phyloP scores from a whole-genome alignment of 2,329 filamentous ascomycete species.

The Mycosphaerella arachidis region DNA sequence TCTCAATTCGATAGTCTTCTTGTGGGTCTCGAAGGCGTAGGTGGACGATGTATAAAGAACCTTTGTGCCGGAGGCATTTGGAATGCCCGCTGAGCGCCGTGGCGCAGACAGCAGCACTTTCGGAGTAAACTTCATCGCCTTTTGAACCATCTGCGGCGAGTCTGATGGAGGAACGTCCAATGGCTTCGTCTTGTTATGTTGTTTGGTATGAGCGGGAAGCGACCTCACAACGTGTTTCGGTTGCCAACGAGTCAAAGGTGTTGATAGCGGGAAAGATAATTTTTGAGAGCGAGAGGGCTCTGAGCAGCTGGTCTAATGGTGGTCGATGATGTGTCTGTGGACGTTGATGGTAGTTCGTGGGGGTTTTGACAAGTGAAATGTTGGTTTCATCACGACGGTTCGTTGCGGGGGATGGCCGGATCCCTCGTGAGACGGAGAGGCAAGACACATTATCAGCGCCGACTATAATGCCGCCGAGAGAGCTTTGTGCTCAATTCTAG shows the following conservation, averaged over 20 bases:
- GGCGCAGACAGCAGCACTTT: conserved; percentile 73
- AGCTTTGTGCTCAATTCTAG: neutral
- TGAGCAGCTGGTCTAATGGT: neutral
- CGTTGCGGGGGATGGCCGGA: neutral
- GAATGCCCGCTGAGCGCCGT: conserved; percentile 63
- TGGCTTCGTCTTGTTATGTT: neutral
- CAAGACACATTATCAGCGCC: neutral
- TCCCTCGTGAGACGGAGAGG: neutral
- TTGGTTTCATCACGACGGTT: neutral
- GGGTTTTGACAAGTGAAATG: neutral
- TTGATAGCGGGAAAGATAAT: neutral
- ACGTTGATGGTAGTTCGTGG: neutral
- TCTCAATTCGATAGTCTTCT: conserved; percentile 63
- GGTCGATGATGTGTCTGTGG: neutral
- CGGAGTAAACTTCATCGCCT: conserved; percentile 67
- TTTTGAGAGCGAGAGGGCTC: neutral
- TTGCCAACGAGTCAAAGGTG: neutral
- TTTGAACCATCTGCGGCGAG: conserved; percentile 58
- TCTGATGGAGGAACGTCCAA: too few species aligned
- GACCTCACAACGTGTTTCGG: neutral
- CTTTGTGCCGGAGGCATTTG: conserved; percentile 63
- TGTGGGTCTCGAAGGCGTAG: conserved; percentile 75
- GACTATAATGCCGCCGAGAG: neutral
- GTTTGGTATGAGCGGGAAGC: neutral
- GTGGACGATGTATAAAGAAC: conserved; percentile 66